These are phyloP conservation scores for Sphagnum magellanicum DNA, from an alignment of 228 moss, liverwort and hornwort species.

Conservation along the genomic window DNA sequence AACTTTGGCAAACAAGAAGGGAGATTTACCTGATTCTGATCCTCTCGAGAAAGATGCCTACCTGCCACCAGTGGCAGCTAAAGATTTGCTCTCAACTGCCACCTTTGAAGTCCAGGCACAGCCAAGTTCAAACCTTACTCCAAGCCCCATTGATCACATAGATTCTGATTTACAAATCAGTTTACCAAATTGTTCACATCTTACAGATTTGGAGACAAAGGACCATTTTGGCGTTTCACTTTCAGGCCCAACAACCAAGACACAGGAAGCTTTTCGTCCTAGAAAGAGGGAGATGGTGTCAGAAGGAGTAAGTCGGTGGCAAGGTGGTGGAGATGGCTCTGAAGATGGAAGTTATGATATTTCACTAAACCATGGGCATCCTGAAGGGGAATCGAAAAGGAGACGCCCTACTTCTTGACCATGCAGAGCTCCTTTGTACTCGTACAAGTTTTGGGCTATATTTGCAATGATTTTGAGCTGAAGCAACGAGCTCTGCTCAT, in stretches of 20 bases:
- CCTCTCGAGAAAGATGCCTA: neutral
- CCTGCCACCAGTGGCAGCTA: neutral
- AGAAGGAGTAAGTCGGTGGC: neutral
- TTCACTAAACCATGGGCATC: neutral
- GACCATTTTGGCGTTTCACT: neutral
- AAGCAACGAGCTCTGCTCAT: no score
- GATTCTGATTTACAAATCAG: neutral
- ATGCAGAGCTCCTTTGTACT: no score
- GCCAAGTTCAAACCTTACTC: neutral
- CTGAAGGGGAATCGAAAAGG: neutral
- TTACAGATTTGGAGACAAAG: neutral
- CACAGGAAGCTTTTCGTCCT: neutral
- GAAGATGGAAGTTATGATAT: neutral
- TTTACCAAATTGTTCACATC: neutral
- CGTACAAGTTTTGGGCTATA: no score
- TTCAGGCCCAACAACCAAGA: neutral
- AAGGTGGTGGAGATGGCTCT: neutral
- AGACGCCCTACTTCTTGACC: neutral
- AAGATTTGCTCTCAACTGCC: neutral
- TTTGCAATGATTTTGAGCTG: no score
- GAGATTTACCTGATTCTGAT: neutral
- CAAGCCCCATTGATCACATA: neutral
- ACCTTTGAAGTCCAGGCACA: neutral
- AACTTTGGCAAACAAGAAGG: neutral
- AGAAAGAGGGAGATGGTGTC: neutral